Conservation (phyloP, 805 yeast genomes). For the Candida coleopterorum region DNA sequence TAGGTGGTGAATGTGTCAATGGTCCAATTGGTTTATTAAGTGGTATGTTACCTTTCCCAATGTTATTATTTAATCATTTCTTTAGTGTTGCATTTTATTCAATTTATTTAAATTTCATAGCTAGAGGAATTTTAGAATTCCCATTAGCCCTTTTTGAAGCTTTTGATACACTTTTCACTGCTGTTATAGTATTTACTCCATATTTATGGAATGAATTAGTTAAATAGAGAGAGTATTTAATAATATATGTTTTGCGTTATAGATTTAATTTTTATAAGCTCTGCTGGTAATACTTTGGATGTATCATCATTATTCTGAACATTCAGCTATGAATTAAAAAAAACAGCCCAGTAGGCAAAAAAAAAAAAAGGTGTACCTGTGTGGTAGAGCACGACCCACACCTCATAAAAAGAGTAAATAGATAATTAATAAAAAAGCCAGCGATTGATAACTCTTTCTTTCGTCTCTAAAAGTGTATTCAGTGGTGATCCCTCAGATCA, state of each 20-base stretch:
- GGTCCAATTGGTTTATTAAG: constrained; percentile 82
- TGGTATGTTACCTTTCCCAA: constrained; percentile 76
- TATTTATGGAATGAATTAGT: constrained; percentile 53
- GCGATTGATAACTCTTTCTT: no score
- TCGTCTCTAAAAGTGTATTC: no score
- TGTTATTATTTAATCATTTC: constrained; percentile 75
- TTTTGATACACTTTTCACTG: constrained; percentile 64
- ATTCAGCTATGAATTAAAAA: no score
- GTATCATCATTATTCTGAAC: no score
- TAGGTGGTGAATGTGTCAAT: constrained; percentile 74
- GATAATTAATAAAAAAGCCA: no score
- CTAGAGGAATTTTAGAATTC: constrained; percentile 60
- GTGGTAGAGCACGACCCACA: no score
- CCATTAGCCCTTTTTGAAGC: constrained; percentile 71
- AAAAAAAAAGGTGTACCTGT: no score
- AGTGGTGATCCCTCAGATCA: no score
- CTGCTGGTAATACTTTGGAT: neutral
- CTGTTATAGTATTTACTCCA: constrained; percentile 76
- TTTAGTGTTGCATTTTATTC: constrained; percentile 87
- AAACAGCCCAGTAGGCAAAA: no score
- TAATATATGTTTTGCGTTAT: no score
- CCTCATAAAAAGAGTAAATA: no score
- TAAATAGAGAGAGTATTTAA: no score
- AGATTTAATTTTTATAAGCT: neutral
- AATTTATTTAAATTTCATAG: constrained; percentile 61